Base-by-base conservation (phyloP, 192 early-diverging fungal genomes). In the Gamsiella multidivaricata region DNA sequence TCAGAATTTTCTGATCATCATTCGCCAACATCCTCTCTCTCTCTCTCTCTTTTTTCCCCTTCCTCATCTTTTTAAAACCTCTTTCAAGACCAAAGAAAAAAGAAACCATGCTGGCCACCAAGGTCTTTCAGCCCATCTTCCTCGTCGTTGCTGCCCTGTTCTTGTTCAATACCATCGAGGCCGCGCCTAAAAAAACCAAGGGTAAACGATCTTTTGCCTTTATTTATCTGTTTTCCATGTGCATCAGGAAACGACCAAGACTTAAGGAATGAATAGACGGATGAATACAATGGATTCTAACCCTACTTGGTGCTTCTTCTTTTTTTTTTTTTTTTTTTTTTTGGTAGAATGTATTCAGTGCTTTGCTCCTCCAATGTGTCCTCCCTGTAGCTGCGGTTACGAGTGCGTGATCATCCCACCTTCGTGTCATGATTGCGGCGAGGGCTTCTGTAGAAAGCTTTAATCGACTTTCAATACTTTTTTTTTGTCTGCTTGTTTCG, bases 281-380 rank as follows among this genome's bases (percentile, higher is more conserved):
- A 8, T 26, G 36, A 41, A 34, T 5, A 46, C 37, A 33, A 45
- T 20, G 11, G 4, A 20, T 34, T 58, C 11, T 54, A 57, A 28
- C 26, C 7, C 36, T 37, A 18, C 36, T 20, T 0, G 32, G 22
- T 18, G 31, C 23, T 51, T 36, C 33, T 23, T 41, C 26, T 31
- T 3, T 29, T 1, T 41, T 49, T 39, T 50, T 36, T 23, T 18
- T 8, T 26, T 9, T 15, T 22, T 14, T 15, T 17, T 29, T 26
- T 32, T n/a, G 11, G 25, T 10, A 18, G 33, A 12, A 10, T 70
- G 69, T 28, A 55, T 70, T 36, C n/a, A 49, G 29, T 70, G 69
- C 52, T 49, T 69, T 28, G 56, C 50, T 46, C 50, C 57, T 12
- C 50, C 39, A 23, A 66, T 14, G 51, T 65, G 62, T 26, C 62